Percentiles rank a stretch among this genome's conserved stretches.
Evolutionary conservation across 2,329 filamentous ascomycete species (phyloP).

Genomic region (Monilinia fructicola): DNA sequence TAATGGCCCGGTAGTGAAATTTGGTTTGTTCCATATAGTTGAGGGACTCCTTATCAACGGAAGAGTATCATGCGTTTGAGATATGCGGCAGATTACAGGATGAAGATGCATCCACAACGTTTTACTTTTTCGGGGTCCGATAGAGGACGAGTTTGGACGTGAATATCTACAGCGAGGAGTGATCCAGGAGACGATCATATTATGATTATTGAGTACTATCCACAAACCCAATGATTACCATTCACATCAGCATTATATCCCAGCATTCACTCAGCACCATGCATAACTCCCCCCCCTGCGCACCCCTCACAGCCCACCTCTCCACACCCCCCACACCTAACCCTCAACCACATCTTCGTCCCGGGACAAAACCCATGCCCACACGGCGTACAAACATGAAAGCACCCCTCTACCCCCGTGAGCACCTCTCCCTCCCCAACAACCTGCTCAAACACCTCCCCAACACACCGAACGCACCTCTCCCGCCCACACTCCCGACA

Average conservation of each 20-base stretch:
- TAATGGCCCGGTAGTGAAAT: too few species aligned
- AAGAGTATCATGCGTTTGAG: too few species aligned
- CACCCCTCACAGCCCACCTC: background rate
- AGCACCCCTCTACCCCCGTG: background rate
- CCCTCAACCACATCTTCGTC: constrained; percentile 13
- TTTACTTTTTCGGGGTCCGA: background rate
- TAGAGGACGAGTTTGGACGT: background rate
- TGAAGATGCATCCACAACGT: too few species aligned
- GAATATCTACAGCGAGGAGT: background rate
- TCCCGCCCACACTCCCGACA: constrained; percentile 13
- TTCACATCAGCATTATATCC: background rate
- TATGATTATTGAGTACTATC: background rate
- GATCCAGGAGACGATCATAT: background rate
- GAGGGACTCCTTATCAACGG: too few species aligned
- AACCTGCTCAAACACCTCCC: constrained; percentile 12
- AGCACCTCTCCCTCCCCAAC: background rate
- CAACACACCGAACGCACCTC: constrained; percentile 9
- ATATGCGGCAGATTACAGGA: too few species aligned
- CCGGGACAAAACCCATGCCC: constrained; percentile 18
- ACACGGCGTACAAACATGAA: constrained; percentile 16
- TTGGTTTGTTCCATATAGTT: too few species aligned
- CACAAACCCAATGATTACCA: background rate
- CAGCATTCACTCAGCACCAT: background rate
- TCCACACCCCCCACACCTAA: constrained; percentile 5
- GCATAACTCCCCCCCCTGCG: background rate